Evolutionary conservation across 2,329 filamentous ascomycete genomes (phyloP).

Genomic region (Talaromyces sp.): DNA sequence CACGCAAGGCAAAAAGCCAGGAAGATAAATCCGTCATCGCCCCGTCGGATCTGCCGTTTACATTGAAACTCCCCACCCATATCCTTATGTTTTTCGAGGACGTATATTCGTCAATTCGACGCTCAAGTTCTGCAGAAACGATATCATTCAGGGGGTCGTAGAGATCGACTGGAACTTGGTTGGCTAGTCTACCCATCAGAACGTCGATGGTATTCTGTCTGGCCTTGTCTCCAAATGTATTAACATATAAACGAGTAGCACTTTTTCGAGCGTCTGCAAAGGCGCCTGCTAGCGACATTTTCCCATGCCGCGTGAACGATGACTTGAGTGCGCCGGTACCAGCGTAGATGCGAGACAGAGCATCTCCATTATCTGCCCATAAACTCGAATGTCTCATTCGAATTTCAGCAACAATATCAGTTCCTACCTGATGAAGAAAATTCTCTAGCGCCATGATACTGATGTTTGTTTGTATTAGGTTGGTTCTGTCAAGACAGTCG

Average conservation of each 20-base stretch:
- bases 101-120: slow-evolving; percentile 65
- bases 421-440: slow-evolving; percentile 70
- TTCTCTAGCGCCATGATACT: slow-evolving; percentile 87
- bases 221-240: slow-evolving; percentile 93
- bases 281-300: slow-evolving; percentile 90
- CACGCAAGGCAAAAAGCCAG: slow-evolving; percentile 70
- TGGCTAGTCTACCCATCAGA: slow-evolving; percentile 77
- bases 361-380: slow-evolving; percentile 97
- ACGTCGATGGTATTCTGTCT: slow-evolving; percentile 93
- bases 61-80: slow-evolving; percentile 85
- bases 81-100: slow-evolving; percentile 70
- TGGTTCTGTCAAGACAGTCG: slow-evolving; percentile 92
- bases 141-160: slow-evolving; percentile 94
- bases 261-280: slow-evolving; percentile 95
- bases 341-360: slow-evolving; percentile 89
- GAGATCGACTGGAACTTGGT: slow-evolving; percentile 76
- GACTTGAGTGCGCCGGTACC: slow-evolving; percentile 94
- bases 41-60: slow-evolving; percentile 82
- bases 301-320: slow-evolving; percentile 88
- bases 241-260: slow-evolving; percentile 89
- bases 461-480: slow-evolving; percentile 91
- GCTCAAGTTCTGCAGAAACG: slow-evolving; percentile 70
- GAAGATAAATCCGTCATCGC: slow-evolving; percentile 73
- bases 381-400: slow-evolving; percentile 89
- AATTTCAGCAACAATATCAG: slow-evolving; percentile 71